Base-by-base conservation (phyloP, 257 asterid genomes). In the Solanum sitiens region DNA sequence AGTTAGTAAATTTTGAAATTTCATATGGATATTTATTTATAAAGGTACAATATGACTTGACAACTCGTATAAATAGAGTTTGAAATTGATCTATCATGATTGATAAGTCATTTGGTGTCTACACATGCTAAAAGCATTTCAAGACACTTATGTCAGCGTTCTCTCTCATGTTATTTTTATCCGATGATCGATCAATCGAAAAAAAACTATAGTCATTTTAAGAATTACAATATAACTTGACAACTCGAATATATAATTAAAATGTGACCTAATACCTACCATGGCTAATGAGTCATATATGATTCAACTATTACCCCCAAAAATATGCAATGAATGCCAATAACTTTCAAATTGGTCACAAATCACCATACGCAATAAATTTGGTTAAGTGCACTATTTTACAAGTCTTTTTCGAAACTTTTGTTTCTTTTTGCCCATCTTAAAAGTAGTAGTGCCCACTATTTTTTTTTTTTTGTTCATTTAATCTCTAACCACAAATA, bases 401-500 rank as follows among this genome's bases (percentile, higher is more conserved):
- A 16, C 3, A 18, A 16, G 68, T 47, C 68, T 3, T 32, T 80
- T 82, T 47, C 70, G 5, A 50, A 82, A 16, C 20, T 82, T 82
- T 82, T 82, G 70, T 82, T 30, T 27, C 30, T 14, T 56, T 16
- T 82, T 30, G 85, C 44, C 27, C 7, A 47, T 0, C 11, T 80
- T 45, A 80, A 47, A 20, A 80, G 85, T 30, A 16, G 84, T 79
- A 79, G 40, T 47, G 44, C 85, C 44, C 70, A 76, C 83, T 16
- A 50, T 8, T 70, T 0, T 7, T 30, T 80, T 45, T 25, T 50
- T n/a, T 65, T n/a, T 65, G 32, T 32, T 2, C 6, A 79, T 45
- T 82, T 82, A 10, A 74, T 82, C 7, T 47, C 86, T 50, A 50
- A 82, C 86, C 86, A 82, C 86, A 32, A 82, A 50, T 27, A 32